Base-by-base conservation (phyloP, 352 stramenopile genomes). In the Globisporangium megalacanthum region DNA sequence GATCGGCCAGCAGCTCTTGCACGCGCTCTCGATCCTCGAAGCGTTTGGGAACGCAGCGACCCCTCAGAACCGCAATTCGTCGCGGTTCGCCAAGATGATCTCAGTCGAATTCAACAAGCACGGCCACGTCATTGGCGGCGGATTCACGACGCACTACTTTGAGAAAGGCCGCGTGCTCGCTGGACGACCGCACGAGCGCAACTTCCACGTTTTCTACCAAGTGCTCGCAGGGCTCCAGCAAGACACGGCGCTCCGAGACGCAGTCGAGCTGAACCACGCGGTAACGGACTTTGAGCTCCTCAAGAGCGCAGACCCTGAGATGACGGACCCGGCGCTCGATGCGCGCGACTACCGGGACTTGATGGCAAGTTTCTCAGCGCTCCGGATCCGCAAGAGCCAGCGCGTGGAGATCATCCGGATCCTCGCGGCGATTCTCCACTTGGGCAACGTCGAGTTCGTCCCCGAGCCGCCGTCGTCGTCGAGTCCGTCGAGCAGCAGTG, bases 201-300 rank as follows among this genome's bases (percentile, higher is more conserved):
- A 97, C 59, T 98, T 98, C 68, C 94, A 98, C 67, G 91, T 97
- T 41, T 98, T 98, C 60, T 98, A 98, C 60, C 92, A 98, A 69
- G 56, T 98, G 19, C 56, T 96, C 14, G 74, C 81, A 0, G 89
- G 83, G 4, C 50, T 93, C 7, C 33, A 89, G 37, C 73, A 89
- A 55, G 83, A 92, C 49, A 81, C 83, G 5, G 68, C 64, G 17
- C 66, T 92, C 14, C 75, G 77, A 8, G 82, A 92, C 61, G 69
- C 72, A 1, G 60, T 92, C 7, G 82, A 89, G 33, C 58, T 92
- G 29, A 91, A 88, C 59, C 72, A 73, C 15, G 56, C 69, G 0
- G 59, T 78, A 1, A 65, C 71, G 0, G 81, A 91, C 49, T 91
- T 89, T 60, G 69, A 76, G 44, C 49, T 89, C 9, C 54, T 91